Percentiles rank a stretch among this genome's conserved stretches.
These are phyloP conservation scores for Sphaerulina vaccinii DNA, from an alignment of 2,329 filamentous ascomycete species.

Conservation along the genomic window DNA sequence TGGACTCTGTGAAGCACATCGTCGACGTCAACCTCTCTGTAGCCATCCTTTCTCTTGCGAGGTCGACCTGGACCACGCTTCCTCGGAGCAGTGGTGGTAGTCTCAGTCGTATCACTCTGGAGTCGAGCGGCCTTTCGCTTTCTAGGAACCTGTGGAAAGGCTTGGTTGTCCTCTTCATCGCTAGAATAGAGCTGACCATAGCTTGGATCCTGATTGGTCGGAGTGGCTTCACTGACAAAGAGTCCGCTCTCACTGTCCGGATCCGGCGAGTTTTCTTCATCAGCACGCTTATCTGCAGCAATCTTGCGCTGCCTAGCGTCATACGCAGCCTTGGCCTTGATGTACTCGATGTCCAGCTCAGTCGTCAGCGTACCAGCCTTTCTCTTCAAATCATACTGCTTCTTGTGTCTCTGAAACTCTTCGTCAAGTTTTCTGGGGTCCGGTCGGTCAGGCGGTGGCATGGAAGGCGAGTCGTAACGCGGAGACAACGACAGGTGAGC, in stretches of 20 bases:
- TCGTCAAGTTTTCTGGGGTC: neutral
- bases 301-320: conserved; percentile 19
- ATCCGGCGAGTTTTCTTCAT: conserved; percentile 14
- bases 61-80: neutral
- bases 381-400: conserved; percentile 16
- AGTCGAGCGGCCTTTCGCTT: conserved; percentile 6
- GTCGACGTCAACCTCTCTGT: conserved; percentile 14
- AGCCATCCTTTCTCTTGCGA: neutral
- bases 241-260: conserved; percentile 14
- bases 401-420: conserved; percentile 13
- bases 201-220: neutral
- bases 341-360: conserved; percentile 28
- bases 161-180: neutral
- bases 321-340: conserved; percentile 24
- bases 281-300: conserved; percentile 19
- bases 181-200: neutral
- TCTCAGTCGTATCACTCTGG: conserved; percentile 1
- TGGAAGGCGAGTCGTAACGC: too few species aligned
- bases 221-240: conserved; percentile 13
- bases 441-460: conserved; percentile 6
- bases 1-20: conserved; percentile 6
- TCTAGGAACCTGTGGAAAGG: neutral
- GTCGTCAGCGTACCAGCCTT: conserved; percentile 12
- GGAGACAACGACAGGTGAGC: too few species aligned
- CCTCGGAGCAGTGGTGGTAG: neutral